A percentile compares a stretch with the other conserved stretches of the same genome.
Evolutionary conservation across 1,284 basidiomycete genomes (phyloP).

Genomic region (Abortiporus biennis): DNA sequence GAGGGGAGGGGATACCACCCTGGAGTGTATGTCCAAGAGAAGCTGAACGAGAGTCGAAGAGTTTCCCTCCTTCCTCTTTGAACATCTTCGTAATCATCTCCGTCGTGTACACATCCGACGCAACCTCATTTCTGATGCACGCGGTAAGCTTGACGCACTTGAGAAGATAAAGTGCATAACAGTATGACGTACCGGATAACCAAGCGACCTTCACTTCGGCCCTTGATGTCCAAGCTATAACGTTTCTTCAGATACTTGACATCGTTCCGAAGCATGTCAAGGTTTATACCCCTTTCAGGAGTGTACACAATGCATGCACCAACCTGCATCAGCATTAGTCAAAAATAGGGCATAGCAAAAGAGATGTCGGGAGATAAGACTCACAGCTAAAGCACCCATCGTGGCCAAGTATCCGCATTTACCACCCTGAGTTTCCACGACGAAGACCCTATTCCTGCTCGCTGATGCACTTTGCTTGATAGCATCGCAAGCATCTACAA

Average conservation of each 20-base stretch:
- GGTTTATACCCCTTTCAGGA: slow-evolving; percentile 84
- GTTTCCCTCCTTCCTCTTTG: slow-evolving; percentile 83
- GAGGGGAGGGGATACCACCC: slow-evolving; percentile 90
- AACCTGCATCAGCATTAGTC: slow-evolving; percentile 41
- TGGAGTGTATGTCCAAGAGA: slow-evolving; percentile 95
- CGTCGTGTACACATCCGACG: slow-evolving; percentile 88
- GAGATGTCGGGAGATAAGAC: slow-evolving; percentile 24
- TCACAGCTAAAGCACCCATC: slow-evolving; percentile 89
- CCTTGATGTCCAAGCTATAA: slow-evolving; percentile 83
- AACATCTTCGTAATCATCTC: slow-evolving; percentile 92
- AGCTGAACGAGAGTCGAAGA: slow-evolving; percentile 95
- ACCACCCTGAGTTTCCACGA: slow-evolving; percentile 97
- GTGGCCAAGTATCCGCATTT: slow-evolving; percentile 95
- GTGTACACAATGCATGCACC: slow-evolving; percentile 94
- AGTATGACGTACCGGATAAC: slow-evolving; percentile 67
- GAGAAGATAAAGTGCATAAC: neutral
- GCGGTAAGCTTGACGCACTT: slow-evolving; percentile 1
- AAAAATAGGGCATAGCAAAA: neutral
- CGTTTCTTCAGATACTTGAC: slow-evolving; percentile 87
- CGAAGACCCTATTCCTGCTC: slow-evolving; percentile 92
- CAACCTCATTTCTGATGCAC: slow-evolving; percentile 78
- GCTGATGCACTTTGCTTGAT: slow-evolving; percentile 98
- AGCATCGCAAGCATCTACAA: slow-evolving; percentile 97
- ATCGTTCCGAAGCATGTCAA: slow-evolving; percentile 79
- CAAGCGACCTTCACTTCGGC: slow-evolving; percentile 88